These are phyloP conservation scores for Vigna angularis DNA, from an alignment of 306 rosid genomes.

Conservation along the genomic window DNA sequence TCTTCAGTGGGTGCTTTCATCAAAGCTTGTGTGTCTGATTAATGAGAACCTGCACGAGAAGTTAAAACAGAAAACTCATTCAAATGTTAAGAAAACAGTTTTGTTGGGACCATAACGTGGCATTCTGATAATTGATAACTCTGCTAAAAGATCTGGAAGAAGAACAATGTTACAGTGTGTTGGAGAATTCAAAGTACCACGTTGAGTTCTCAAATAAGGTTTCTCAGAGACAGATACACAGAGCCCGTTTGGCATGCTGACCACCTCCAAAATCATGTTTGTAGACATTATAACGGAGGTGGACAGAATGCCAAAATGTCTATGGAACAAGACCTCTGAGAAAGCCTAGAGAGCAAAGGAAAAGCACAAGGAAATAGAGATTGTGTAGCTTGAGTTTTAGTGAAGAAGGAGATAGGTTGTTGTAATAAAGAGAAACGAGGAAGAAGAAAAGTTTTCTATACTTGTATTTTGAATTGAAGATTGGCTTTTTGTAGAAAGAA, in stretches of 20 bases:
- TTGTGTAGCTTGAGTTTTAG: not conserved
- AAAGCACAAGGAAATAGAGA: not conserved
- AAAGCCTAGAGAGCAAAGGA: conserved; percentile 53
- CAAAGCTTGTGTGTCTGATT: conserved; percentile 20
- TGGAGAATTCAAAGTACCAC: not conserved
- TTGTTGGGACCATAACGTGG: not conserved
- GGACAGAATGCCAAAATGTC: conserved; percentile 80
- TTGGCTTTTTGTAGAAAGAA: conserved; percentile 48
- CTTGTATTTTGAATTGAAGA: conserved; percentile 41
- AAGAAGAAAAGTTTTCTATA: conserved; percentile 13
- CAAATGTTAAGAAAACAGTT: not conserved
- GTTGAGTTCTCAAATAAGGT: conserved; percentile 44
- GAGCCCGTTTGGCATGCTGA: conserved; percentile 66
- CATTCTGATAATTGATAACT: not conserved
- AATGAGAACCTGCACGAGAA: conserved; percentile 35
- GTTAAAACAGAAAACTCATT: conserved; percentile 9
- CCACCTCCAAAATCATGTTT: conserved; percentile 51
- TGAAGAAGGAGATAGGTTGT: not conserved
- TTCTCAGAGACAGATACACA: conserved; percentile 65
- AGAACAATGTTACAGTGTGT: not conserved
- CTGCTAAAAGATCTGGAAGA: conserved; percentile 4
- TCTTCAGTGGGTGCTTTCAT: not conserved
- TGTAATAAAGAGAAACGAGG: not conserved
- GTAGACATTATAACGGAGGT: conserved; percentile 45
- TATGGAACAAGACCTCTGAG: conserved; percentile 64